These are phyloP conservation scores for Mycena crocata DNA, from an alignment of 768 basidiomycete species.

Conservation along the genomic window DNA sequence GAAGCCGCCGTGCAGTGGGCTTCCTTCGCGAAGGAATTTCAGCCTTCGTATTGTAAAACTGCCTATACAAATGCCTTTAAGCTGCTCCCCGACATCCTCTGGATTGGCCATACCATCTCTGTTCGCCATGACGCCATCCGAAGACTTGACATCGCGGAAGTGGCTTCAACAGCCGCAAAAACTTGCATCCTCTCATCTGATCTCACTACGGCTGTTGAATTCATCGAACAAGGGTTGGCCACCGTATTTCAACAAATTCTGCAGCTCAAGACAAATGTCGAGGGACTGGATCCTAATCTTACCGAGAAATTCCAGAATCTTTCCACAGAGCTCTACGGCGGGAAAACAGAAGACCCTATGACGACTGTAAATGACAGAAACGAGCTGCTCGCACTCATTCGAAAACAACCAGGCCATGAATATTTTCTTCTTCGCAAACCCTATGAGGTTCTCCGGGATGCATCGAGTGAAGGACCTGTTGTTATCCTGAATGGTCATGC, in stretches of 20 bases:
- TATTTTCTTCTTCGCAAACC: not conserved
- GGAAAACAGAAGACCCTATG: not conserved
- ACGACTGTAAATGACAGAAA: not conserved
- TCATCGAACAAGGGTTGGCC: slow-evolving; percentile 7
- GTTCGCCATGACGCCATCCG: not conserved
- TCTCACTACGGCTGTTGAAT: not conserved
- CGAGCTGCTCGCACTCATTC: not conserved
- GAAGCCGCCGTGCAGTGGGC: not conserved
- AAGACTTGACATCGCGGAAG: not conserved
- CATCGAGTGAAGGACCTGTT: not conserved
- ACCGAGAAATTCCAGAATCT: not conserved
- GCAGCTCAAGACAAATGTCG: not conserved
- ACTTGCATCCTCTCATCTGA: not conserved
- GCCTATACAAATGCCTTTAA: not conserved
- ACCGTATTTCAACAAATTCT: slow-evolving; percentile 13
- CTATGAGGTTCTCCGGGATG: not conserved
- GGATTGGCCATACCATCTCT: slow-evolving; percentile 8
- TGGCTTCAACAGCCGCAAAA: not conserved
- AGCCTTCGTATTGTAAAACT: not conserved
- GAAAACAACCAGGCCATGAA: not conserved
- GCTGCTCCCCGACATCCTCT: not conserved
- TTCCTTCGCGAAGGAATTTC: not conserved
- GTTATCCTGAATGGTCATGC: not conserved
- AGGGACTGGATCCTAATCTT: not conserved
- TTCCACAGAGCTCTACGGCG: not conserved